These are phyloP conservation scores for Apophysomyces sp. DNA, from an alignment of 371 early-diverging fungal genomes.

Conservation along the genomic window DNA sequence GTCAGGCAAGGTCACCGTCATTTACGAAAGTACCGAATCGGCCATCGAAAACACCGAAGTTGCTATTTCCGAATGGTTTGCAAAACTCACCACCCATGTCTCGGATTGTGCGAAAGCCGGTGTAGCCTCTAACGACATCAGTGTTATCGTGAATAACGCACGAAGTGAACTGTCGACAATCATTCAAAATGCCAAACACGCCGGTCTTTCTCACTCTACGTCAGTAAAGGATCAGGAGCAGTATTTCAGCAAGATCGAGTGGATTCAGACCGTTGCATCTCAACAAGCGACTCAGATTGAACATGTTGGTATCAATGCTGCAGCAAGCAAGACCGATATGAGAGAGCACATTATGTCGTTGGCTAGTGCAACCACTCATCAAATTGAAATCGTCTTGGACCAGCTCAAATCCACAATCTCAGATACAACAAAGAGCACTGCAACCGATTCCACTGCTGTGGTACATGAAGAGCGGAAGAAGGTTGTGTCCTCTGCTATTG, in stretches of 20 bases:
- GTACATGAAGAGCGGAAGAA: conserved; percentile 18
- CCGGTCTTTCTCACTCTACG: conserved; percentile 17
- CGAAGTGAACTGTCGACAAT: not conserved
- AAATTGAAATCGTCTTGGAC: conserved; percentile 25
- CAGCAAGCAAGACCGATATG: conserved; percentile 15
- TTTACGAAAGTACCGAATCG: conserved; percentile 3
- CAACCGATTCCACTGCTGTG: not conserved
- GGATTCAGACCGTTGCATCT: conserved; percentile 19
- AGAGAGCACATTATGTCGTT: conserved; percentile 21
- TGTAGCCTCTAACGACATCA: not conserved
- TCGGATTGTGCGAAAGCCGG: not conserved
- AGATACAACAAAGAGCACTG: not conserved
- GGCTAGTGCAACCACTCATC: conserved; percentile 23
- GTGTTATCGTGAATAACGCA: not conserved
- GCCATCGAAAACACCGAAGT: conserved; percentile 1
- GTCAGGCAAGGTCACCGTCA: not conserved
- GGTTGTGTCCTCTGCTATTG: conserved; percentile 20
- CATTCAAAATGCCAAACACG: conserved; percentile 2
- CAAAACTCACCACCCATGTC: not conserved
- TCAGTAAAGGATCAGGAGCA: conserved; percentile 17
- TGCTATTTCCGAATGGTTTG: conserved; percentile 18
- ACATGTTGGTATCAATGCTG: conserved; percentile 28
- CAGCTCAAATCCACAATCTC: conserved; percentile 19
- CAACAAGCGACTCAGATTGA: conserved; percentile 27
- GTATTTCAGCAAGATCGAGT: conserved; percentile 21